These are phyloP conservation scores for Oryza meyeriana DNA, from an alignment of 176 grass and related monocot species.

Conservation along the genomic window DNA sequence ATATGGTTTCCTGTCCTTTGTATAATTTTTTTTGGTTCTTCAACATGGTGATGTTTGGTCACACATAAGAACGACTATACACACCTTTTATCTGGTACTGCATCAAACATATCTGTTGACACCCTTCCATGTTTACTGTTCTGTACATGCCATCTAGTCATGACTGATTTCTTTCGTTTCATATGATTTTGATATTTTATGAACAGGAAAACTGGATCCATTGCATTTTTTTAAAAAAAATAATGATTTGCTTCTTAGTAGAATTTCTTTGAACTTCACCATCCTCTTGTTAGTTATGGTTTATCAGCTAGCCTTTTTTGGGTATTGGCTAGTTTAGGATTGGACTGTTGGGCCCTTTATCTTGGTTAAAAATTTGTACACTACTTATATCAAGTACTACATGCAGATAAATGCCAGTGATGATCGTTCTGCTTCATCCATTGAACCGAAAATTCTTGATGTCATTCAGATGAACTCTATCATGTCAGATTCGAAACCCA, in stretches of 20 bases:
- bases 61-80: not conserved
- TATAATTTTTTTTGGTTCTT: not conserved
- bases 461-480: constrained; percentile 96
- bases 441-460: constrained; percentile 96
- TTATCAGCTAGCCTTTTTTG: not conserved
- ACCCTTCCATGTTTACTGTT: constrained; percentile 16
- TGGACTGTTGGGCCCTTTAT: constrained; percentile 1
- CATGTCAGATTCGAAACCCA: constrained; percentile 91
- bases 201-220: not conserved
- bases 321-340: not conserved
- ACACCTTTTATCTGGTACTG: constrained; percentile 10
- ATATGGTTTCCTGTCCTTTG: not conserved
- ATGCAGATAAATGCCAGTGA: constrained; percentile 98
- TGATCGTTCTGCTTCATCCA: constrained; percentile 83
- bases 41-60: not conserved
- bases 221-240: not conserved
- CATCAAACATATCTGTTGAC: constrained; percentile 13
- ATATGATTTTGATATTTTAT: constrained; percentile 12
- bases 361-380: constrained; percentile 8
- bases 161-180: not conserved
- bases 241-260: not conserved
- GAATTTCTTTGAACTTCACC: constrained; percentile 3
- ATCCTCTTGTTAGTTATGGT: constrained; percentile 15
- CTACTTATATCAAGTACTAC: constrained; percentile 32
- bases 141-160: constrained; percentile 2